Conservation (phyloP, 2,329 filamentous ascomycete species). For the Fusarium burgessii region DNA sequence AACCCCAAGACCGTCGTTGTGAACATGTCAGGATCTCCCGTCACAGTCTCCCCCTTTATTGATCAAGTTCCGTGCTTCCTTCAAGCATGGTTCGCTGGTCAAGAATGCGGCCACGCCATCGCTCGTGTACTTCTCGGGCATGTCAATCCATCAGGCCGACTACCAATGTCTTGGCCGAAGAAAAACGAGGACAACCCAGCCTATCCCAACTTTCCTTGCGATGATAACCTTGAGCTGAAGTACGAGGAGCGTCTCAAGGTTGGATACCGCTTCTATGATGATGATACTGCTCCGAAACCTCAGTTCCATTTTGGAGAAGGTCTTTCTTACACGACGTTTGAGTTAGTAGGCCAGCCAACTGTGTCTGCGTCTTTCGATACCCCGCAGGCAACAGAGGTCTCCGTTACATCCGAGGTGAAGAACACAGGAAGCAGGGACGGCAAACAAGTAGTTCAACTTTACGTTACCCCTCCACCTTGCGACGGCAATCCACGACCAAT, state of each 20-base stretch:
- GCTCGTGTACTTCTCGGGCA: background rate
- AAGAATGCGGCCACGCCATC: slow-evolving; percentile 3
- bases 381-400: accelerated
- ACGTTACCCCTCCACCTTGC: background rate
- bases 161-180: slow-evolving; percentile 5
- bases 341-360: accelerated
- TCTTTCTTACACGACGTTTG: slow-evolving; percentile 4
- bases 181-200: slow-evolving; percentile 9
- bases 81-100: slow-evolving; percentile 2
- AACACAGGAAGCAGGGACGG: background rate
- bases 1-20: background rate
- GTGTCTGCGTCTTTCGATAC: too few relatives aligned
- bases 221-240: background rate
- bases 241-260: slow-evolving; percentile 11
- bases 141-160: background rate
- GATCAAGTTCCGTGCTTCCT: background rate
- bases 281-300: background rate
- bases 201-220: background rate
- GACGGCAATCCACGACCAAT: background rate
- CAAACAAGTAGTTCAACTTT: background rate
- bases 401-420: too few relatives aligned
- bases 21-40: background rate
- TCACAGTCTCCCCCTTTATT: background rate
- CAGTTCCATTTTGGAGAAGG: slow-evolving; percentile 9
- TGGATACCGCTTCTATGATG: slow-evolving; percentile 7